Evolutionary conservation across 2,329 filamentous ascomycete genomes (phyloP).

Genomic region (Neopestalotiopsis sp.): DNA sequence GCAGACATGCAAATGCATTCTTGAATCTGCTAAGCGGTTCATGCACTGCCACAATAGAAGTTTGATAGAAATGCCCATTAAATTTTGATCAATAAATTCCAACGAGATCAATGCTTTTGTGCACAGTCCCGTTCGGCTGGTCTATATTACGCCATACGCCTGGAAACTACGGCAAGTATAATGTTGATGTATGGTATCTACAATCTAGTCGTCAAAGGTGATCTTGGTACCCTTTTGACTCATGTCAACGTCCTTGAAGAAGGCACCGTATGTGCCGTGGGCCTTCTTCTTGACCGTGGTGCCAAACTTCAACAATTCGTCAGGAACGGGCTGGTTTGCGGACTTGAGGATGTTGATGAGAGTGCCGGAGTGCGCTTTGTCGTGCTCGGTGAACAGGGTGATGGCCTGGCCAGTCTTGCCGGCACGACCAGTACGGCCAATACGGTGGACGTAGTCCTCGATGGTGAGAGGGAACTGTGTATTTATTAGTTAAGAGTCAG

Average conservation of each 20-base stretch:
- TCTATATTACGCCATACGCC: slow-evolving; percentile 9
- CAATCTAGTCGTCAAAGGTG: slow-evolving; percentile 69
- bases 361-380: slow-evolving; percentile 89
- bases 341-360: slow-evolving; percentile 93
- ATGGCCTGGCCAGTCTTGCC: slow-evolving; percentile 88
- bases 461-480: slow-evolving; percentile 84
- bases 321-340: slow-evolving; percentile 90
- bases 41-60: neutral
- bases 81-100: neutral
- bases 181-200: neutral
- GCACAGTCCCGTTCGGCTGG: neutral
- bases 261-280: slow-evolving; percentile 92
- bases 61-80: neutral
- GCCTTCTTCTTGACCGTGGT: slow-evolving; percentile 99
- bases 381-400: slow-evolving; percentile 92
- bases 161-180: neutral
- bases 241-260: slow-evolving; percentile 88
- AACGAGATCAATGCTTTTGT: neutral
- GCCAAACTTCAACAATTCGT: slow-evolving; percentile 91
- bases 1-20: neutral
- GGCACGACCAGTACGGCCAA: slow-evolving; percentile 92
- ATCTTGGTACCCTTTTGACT: slow-evolving; percentile 90
- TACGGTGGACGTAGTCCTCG: slow-evolving; percentile 97
- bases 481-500: neutral
- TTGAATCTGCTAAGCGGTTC: neutral